Evolutionary conservation across 1,284 basidiomycete genomes (phyloP).

Genomic region (Chondrostereum purpureum): DNA sequence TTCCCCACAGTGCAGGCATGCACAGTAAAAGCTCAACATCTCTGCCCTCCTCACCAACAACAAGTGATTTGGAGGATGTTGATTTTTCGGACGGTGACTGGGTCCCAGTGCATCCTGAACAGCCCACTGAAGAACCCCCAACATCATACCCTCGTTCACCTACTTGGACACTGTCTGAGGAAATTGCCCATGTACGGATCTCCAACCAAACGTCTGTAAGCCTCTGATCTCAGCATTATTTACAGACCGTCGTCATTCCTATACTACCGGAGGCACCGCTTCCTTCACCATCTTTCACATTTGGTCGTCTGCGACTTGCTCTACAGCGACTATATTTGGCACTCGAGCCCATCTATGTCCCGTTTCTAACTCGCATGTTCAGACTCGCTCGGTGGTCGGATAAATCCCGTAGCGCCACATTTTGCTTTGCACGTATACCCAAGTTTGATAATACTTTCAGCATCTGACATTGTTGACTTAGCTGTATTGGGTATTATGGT

Average conservation of each 20-base stretch:
- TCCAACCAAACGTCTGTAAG: not conserved
- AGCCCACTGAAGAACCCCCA: slow-evolving; percentile 16
- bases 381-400: slow-evolving; percentile 53
- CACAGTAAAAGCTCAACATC: slow-evolving; percentile 5
- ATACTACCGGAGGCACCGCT: slow-evolving; percentile 34
- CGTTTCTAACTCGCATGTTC: slow-evolving; percentile 32
- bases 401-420: slow-evolving; percentile 34
- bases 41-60: too few species aligned
- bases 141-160: slow-evolving; percentile 1
- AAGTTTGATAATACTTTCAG: not conserved
- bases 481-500: slow-evolving; percentile 63
- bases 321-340: slow-evolving; percentile 50
- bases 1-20: slow-evolving; percentile 20
- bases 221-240: too few species aligned
- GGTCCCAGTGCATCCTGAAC: too few species aligned
- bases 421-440: slow-evolving; percentile 42
- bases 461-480: slow-evolving; percentile 18
- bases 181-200: slow-evolving; percentile 33
- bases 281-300: slow-evolving; percentile 39
- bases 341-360: slow-evolving; percentile 41
- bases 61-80: too few species aligned
- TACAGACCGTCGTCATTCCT: slow-evolving; percentile 39
- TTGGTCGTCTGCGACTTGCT: slow-evolving; percentile 47
- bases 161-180: slow-evolving; percentile 24
- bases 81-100: too few species aligned